A percentile compares a stretch with the other conserved stretches of the same genome.
Evolutionary conservation across 2,329 filamentous ascomycete genomes (phyloP).

Genomic region (Akanthomyces uredinophilus): DNA sequence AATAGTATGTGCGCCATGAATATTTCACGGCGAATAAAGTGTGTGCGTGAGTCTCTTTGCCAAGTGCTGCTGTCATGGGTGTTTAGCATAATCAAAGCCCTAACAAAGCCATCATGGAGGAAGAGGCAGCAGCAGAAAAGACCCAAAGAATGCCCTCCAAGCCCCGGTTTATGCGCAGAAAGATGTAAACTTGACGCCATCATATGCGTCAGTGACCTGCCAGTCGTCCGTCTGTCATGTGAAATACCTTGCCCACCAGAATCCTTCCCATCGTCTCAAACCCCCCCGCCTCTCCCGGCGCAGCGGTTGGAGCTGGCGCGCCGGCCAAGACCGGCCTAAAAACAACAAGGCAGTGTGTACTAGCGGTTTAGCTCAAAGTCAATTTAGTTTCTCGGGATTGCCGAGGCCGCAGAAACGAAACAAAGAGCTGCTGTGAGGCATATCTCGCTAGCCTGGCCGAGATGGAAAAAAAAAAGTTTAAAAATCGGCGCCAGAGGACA

Average conservation of each 20-base stretch:
- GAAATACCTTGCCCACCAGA: neutral
- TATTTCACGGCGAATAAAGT: neutral
- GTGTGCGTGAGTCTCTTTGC: neutral
- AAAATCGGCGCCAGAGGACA: neutral
- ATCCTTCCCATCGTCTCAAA: neutral
- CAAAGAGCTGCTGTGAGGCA: neutral
- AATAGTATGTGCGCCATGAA: neutral
- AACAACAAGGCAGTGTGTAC: neutral
- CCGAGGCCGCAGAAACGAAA: constrained; percentile 1
- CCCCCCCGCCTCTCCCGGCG: neutral
- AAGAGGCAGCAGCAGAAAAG: neutral
- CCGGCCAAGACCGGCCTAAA: neutral
- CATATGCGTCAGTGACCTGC: neutral
- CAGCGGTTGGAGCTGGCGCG: neutral
- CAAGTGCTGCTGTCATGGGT: neutral
- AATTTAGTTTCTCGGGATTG: neutral
- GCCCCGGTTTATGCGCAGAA: neutral
- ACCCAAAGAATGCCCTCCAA: neutral
- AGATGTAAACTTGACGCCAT: neutral
- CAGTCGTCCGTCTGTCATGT: neutral
- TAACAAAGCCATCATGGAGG: neutral
- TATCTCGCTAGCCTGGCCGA: neutral
- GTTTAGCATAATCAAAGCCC: neutral
- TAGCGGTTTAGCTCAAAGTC: neutral
- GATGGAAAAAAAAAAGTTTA: neutral